Percentiles rank a stretch among this genome's conserved stretches.
Conservation (phyloP, 805 yeast genomes). For the Wickerhamomyces bovis region DNA sequence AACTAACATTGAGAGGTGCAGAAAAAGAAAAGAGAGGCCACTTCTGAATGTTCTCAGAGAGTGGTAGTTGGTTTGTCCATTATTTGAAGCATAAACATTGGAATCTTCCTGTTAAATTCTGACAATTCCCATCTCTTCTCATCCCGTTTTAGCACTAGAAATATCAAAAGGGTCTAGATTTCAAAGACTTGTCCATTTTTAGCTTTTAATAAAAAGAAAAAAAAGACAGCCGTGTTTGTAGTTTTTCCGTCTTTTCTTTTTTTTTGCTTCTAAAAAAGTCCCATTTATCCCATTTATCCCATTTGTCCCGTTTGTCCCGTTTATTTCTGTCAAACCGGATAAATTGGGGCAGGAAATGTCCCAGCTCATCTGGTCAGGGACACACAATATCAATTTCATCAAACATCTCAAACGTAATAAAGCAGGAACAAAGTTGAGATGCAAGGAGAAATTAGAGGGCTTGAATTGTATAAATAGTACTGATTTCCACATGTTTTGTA, state of each 20-base stretch:
- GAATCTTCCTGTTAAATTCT: neutral
- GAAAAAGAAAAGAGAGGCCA: neutral
- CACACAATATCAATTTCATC: neutral
- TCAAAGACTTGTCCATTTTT: no score
- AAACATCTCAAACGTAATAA: neutral
- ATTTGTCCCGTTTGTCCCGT: neutral
- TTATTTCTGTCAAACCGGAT: neutral
- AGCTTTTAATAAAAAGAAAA: no score
- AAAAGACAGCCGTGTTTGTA: neutral
- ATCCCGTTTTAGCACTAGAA: no score
- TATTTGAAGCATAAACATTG: no score
- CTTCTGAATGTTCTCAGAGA: no score
- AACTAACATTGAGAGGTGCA: neutral
- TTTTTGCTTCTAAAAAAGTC: neutral
- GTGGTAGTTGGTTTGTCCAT: no score
- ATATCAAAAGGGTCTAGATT: neutral
- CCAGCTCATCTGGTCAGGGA: neutral
- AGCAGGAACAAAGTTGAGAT: neutral
- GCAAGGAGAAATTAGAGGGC: neutral
- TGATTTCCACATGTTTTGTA: neutral
- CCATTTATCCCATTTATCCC: neutral
- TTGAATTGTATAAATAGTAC: neutral
- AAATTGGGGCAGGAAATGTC: neutral
- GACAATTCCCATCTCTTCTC: neutral
- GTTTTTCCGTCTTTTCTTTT: neutral